A percentile compares a stretch with the other conserved stretches of the same genome.
Conservation (phyloP, 768 basidiomycete genomes). For the Leccinum pellstonianum region DNA sequence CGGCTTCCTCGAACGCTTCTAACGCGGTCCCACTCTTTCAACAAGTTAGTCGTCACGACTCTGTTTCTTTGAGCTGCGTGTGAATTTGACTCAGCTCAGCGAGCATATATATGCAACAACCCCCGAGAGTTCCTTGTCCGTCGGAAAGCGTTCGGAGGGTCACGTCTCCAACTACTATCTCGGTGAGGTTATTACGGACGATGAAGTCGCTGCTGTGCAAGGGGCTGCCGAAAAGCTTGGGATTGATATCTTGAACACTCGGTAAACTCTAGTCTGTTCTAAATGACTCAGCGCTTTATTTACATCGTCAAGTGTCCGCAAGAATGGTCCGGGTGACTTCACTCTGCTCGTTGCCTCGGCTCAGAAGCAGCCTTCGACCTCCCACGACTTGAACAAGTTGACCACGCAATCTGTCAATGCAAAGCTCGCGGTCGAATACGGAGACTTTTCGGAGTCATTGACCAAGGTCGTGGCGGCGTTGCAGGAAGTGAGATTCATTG, state of each 20-base stretch:
- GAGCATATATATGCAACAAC: conserved; percentile 67
- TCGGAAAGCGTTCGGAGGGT: conserved; percentile 77
- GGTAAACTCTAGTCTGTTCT: conserved; percentile 40
- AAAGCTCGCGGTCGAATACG: conserved; percentile 66
- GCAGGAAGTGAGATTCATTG: conserved; percentile 44
- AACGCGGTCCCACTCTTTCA: conserved; percentile 62
- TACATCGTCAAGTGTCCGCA: conserved; percentile 55
- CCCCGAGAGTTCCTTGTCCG: conserved; percentile 67
- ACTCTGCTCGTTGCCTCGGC: conserved; percentile 76
- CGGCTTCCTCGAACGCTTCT: conserved; percentile 55
- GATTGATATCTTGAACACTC: conserved; percentile 80
- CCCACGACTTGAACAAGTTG: conserved; percentile 54
- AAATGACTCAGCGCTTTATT: not conserved
- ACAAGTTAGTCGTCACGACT: conserved; percentile 40
- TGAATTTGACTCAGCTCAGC: conserved; percentile 49
- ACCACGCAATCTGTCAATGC: conserved; percentile 41
- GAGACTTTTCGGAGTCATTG: conserved; percentile 67
- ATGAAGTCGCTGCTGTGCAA: conserved; percentile 77
- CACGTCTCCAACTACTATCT: conserved; percentile 87
- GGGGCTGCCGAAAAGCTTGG: conserved; percentile 69
- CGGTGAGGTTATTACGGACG: conserved; percentile 68
- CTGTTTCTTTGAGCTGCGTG: not conserved
- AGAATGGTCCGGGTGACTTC: conserved; percentile 60
- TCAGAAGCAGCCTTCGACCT: conserved; percentile 36
- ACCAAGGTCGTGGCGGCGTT: conserved; percentile 55